Evolutionary conservation across 768 basidiomycete species (phyloP), one percentile per base, ranked within the genome.

Genomic region (Termitomyces sp.): DNA sequence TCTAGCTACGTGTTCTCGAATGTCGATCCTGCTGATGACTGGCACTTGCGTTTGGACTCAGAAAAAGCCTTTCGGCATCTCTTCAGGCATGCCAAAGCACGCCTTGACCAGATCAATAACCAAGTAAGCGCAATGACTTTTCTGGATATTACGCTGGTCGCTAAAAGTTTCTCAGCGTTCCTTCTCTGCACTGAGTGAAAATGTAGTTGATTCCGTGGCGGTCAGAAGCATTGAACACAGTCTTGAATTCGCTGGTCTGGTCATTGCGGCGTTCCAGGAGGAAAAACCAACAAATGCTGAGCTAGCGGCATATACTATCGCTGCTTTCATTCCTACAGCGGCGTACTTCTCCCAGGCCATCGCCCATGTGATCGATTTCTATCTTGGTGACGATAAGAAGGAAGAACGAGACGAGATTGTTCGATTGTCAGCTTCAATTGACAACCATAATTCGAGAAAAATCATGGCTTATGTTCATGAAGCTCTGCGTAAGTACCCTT

Each of bases 321-420:
- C 76, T 7, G 78, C 84, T 44, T 64, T 76, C 15, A 75, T 86
- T 12, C 82, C 84, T 5, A 82, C 82, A 15, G 76, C 79, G 2
- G 70, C 81, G 0, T 63, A 80, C 6, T 86, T 81, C 69, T 82
- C 83, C 1, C 74, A 82, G 48, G 75, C 77, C 11, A 66, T 88
- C 39, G 73, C 79, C 3, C 76, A 79, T 51, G 75, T 85, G 22
- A 72, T 89, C 46, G 73, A 86, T 61, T 86, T 81, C 67, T 89
- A 82, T 60, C 68, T 88, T 13, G 70, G 74, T 10, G 71, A 74
- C 1, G 65, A 64, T 39, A 67, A 68, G 57, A 45, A 65, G 52
- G 45, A 64, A 16, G 73, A 70, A 25, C 71, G 75, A 10, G 66
- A 68, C 22, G 71, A 78, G 32, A 73, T 86, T 29, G 68, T 76